Evolutionary conservation across 306 rosid genomes (phyloP).

Genomic region (Vicia sativa): DNA sequence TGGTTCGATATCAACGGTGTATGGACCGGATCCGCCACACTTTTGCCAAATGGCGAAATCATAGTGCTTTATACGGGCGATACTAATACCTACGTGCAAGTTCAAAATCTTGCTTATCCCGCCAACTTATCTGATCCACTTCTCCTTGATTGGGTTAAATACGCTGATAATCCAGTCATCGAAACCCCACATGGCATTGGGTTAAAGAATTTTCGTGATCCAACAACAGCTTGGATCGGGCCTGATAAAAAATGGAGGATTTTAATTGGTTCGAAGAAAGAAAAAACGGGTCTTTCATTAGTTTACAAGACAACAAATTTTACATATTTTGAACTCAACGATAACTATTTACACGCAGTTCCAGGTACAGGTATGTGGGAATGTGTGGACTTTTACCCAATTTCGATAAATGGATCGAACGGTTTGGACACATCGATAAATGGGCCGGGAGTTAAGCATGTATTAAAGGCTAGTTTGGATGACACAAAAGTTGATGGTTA

Average conservation of each 20-base stretch:
- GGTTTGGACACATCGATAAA: constrained; percentile 66
- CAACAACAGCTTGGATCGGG: constrained; percentile 72
- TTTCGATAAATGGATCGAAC: constrained; percentile 50
- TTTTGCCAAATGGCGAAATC: constrained; percentile 66
- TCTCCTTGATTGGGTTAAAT: constrained; percentile 76
- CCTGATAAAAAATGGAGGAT: constrained; percentile 67
- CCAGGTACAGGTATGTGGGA: constrained; percentile 94
- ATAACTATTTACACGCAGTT: constrained; percentile 54
- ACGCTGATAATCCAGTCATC: constrained; percentile 62
- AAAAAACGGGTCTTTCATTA: constrained; percentile 44
- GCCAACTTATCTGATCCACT: constrained; percentile 79
- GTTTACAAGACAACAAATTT: constrained; percentile 62
- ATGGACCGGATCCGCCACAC: constrained; percentile 82
- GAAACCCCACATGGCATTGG: constrained; percentile 60
- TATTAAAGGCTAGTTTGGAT: constrained; percentile 74
- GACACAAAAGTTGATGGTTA: constrained; percentile 59
- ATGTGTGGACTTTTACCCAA: constrained; percentile 79
- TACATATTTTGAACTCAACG: constrained; percentile 38
- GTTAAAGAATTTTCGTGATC: constrained; percentile 64
- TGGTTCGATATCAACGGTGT: constrained; percentile 76
- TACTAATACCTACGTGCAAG: constrained; percentile 58
- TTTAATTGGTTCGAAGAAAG: constrained; percentile 55
- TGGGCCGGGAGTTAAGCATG: constrained; percentile 62
- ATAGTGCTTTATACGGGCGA: constrained; percentile 70
- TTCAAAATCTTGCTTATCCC: constrained; percentile 78